These are phyloP conservation scores for Ophiostoma tasmaniense DNA, from an alignment of 2,329 filamentous ascomycete genomes.

Conservation along the genomic window DNA sequence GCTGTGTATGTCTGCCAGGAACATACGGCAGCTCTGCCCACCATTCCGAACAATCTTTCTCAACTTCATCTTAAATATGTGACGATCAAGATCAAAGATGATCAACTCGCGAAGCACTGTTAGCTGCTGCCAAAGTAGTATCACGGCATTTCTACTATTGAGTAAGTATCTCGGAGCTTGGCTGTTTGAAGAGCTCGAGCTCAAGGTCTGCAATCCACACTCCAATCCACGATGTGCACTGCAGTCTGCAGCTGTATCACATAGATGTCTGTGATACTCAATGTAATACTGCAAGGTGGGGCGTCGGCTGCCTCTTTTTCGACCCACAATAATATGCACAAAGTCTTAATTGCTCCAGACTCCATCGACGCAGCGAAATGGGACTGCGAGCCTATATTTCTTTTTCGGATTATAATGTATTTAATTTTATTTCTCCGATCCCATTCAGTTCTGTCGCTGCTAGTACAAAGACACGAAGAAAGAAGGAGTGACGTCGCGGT, in stretches of 20 bases:
- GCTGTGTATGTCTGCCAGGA: too few relatives aligned
- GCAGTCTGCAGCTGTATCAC: too few relatives aligned
- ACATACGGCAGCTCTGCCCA: too few relatives aligned
- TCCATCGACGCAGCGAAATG: background rate
- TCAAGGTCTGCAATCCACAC: background rate
- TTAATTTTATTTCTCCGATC: background rate
- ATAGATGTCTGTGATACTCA: too few relatives aligned
- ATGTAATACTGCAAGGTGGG: background rate
- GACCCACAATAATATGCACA: background rate
- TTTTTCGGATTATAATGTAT: background rate
- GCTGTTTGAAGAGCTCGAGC: background rate
- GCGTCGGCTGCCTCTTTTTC: background rate
- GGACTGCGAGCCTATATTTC: background rate
- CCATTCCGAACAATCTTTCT: too few relatives aligned
- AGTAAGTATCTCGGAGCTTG: too few relatives aligned
- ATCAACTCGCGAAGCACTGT: too few relatives aligned
- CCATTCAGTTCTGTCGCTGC: background rate
- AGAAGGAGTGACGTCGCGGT: background rate
- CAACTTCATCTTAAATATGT: too few relatives aligned
- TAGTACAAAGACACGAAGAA: too few relatives aligned
- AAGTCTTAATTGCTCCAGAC: background rate
- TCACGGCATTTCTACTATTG: too few relatives aligned
- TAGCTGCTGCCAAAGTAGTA: too few relatives aligned
- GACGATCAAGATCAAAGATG: too few relatives aligned
- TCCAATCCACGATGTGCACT: background rate